Base-by-base conservation (phyloP, 495 filamentous ascomycete species). In the Hyphodiscus hymeniophilus region DNA sequence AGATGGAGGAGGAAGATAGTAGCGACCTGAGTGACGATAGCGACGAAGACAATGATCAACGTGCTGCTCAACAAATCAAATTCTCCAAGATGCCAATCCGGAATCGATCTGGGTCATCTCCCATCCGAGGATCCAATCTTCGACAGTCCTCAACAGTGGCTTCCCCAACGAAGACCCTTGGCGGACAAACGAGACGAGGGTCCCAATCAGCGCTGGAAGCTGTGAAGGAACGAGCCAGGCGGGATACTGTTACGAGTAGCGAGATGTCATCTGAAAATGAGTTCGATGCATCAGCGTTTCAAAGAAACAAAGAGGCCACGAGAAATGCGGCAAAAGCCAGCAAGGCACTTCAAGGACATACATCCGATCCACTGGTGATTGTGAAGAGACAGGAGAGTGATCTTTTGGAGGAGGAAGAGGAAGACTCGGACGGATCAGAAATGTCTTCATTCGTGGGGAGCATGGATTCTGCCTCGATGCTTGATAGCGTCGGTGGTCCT, bases 21-120 rank as follows among this genome's bases (percentile, higher is more conserved):
- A 95, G 89, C 60, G 92, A 97, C 61, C 66, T 96, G 50, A 96
- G 88, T 58, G 92, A 96, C 55, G 91, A 97, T 43, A 96, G 89
- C 56, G 92, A 98, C 40, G 91, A 95, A 24, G 89, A 95, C 48
- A 74, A 72, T 8, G 88, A 94, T 40, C 72, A 74, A 36, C 68
- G 75, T 32, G 75, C 67, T 33, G 72, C 67, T 42, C 84, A 94
- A 55, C 86, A 92, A 58, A 95, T 98, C 61, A 89, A 89, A 60
- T 98, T 98, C 57, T 75, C 82, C 24, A 96, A 96, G 63, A 86
- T 96, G 83, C 90, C 92, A 1, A 71, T 94, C n/a, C 77, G 90
- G 16, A 83, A 73, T 47, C 80, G 94, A 43, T 82, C 87, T 36
- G 91, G 86, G 18, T 94, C 89, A 1, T 95, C 90, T 30, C 91